These are phyloP conservation scores for Allomyces javanicus DNA, from an alignment of 192 early-diverging fungal species.

Conservation along the genomic window DNA sequence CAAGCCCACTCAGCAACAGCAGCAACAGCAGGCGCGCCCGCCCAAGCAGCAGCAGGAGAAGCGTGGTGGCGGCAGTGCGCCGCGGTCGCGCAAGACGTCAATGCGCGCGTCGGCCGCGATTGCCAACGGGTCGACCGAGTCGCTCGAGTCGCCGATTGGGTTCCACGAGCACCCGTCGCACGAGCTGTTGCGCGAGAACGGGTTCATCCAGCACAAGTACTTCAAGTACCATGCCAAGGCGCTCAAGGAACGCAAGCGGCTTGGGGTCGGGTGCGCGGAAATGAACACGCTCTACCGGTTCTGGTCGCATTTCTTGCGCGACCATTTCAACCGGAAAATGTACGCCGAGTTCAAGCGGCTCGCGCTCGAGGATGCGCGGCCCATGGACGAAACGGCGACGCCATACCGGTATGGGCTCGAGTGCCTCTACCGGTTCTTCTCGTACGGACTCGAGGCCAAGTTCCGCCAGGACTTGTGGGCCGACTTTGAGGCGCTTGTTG, in stretches of 20 bases:
- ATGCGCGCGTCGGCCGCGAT: background rate
- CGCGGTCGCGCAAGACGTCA: background rate
- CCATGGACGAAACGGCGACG: slow-evolving; percentile 10
- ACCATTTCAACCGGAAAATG: slow-evolving; percentile 87
- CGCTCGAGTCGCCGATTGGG: background rate
- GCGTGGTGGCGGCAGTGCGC: background rate
- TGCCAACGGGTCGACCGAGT: background rate
- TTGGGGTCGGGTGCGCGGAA: slow-evolving; percentile 77
- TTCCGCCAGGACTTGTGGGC: slow-evolving; percentile 66
- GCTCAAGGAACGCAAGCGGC: slow-evolving; percentile 73
- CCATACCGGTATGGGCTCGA: slow-evolving; percentile 91
- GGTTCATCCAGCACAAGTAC: slow-evolving; percentile 96
- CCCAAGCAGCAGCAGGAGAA: background rate
- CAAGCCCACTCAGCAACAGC: slow-evolving; percentile 16
- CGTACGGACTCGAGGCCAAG: slow-evolving; percentile 80
- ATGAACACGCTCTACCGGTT: slow-evolving; percentile 96
- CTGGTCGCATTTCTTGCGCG: slow-evolving; percentile 96
- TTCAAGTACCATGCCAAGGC: slow-evolving; percentile 85
- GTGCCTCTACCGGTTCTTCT: slow-evolving; percentile 93
- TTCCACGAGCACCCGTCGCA: slow-evolving; percentile 72
- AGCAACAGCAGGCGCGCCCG: background rate
- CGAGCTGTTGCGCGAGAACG: slow-evolving; percentile 83
- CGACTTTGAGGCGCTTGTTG: slow-evolving; percentile 71
- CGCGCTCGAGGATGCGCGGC: slow-evolving; percentile 62
- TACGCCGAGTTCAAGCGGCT: slow-evolving; percentile 79